A percentile compares a stretch with the other conserved stretches of the same genome.
These are phyloP conservation scores for Xylariaceae sp. DNA, from an alignment of 2,329 filamentous ascomycete genomes.

Conservation along the genomic window DNA sequence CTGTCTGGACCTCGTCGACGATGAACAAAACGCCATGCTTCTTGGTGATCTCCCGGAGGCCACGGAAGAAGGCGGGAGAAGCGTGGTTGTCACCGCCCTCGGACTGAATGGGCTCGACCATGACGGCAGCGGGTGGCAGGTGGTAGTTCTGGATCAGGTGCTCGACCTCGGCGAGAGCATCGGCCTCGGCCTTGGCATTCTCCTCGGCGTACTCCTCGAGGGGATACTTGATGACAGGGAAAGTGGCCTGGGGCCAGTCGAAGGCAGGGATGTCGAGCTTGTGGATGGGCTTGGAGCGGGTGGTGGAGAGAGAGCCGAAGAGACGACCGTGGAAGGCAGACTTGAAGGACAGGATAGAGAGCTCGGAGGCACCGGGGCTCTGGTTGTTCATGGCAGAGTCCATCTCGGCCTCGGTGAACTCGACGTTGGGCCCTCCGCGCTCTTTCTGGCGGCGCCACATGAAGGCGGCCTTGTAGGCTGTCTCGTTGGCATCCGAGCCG, in stretches of 20 bases:
- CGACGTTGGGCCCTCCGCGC: constrained; percentile 71
- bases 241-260: constrained; percentile 88
- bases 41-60: constrained; percentile 73
- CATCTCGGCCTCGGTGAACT: constrained; percentile 77
- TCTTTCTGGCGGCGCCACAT: constrained; percentile 83
- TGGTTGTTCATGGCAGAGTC: constrained; percentile 75
- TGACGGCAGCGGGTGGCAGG: constrained; percentile 73
- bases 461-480: constrained; percentile 92
- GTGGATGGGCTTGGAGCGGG: constrained; percentile 88
- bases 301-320: constrained; percentile 83
- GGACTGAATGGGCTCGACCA: constrained; percentile 89
- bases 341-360: constrained; percentile 87
- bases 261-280: constrained; percentile 94
- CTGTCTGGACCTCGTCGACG: constrained; percentile 92
- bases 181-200: constrained; percentile 77
- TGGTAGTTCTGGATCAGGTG: constrained; percentile 74
- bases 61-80: constrained; percentile 79
- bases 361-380: constrained; percentile 67
- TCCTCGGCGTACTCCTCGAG: constrained; percentile 74
- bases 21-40: constrained; percentile 79
- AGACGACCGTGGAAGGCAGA: constrained; percentile 86
- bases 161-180: constrained; percentile 79
- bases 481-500: constrained; percentile 90
- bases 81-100: constrained; percentile 96
- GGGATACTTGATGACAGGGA: constrained; percentile 82